Evolutionary conservation across 1,139 yeast genomes (phyloP), one percentile per base, ranked within the genome.

Genomic region (Yamadazyma dendronema): DNA sequence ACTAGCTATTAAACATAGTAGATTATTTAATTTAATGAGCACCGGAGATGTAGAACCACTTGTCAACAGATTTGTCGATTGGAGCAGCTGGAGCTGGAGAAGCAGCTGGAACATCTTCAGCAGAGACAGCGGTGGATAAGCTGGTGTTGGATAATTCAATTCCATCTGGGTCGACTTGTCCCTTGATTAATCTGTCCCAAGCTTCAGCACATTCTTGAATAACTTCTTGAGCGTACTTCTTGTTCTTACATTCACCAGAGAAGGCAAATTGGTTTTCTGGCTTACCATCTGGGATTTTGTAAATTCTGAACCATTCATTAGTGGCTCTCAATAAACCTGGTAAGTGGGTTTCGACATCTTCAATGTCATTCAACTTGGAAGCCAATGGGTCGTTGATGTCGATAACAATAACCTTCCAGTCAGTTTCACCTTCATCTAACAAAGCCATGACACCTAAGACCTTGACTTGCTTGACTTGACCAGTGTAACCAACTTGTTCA

Each of bases 11-110:
- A n/a, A n/a, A n/a, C n/a, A n/a, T n/a, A n/a, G n/a, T n/a, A n/a
- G n/a, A n/a, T n/a, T 19, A 19, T 8, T 12, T 11, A n/a, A 31
- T 24, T 56, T 65, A 71, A 52, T 71, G 76, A 47, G 76, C 84
- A 68, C 97, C 97, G 48, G 97, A 87, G 65, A 92, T 92, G 80
- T 81, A 92, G 79, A 92, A 92, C 98, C 98, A 92, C 76, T 92
- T 92, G 79, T 92, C 97, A 62, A 92, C 73, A 40, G 97, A 88
- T 68, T 87, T 81, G 74, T 92, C 98, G 64, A 92, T 87, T 66
- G 96, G 95, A 49, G 95, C 97, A 59, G 94, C 90, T 46, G 89
- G 75, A 51, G 72, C 67, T 47, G 84, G 79, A 54, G 80, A 57
- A 53, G 84, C 92, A 44, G 76, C 73, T 49, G 97, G 94, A 41